Base-by-base conservation (phyloP, 192 early-diverging fungal species). In the Irineochytrium annulatum region DNA sequence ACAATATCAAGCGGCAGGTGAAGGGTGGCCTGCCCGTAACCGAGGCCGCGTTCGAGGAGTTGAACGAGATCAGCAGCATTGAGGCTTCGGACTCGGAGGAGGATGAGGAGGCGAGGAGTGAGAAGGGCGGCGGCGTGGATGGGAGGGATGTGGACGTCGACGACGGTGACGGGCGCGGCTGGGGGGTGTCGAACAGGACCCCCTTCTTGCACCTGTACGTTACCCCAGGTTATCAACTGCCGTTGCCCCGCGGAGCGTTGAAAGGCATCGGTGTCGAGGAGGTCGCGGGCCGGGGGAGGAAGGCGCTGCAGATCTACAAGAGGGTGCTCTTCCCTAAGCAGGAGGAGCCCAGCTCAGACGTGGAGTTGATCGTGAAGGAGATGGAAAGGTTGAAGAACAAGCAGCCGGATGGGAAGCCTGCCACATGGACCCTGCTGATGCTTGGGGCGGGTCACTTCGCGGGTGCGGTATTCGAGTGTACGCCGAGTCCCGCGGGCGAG, bases 1-100 rank as follows among this genome's bases (percentile, higher is more conserved):
- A 99, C 83, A 99, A 99, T 71, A 72, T 98, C 27, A 98, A 98
- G 79, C 87, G 95, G 61, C 95, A 97, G 65, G 11, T 73, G 24
- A 28, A 27, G 8, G 35, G 29, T 14, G 20, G 53, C 28, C 52
- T 52, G 6, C 65, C 78, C 0, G 35, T 80, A 0, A 55, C 69
- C 2, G 63, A 73, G 35, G 62, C 59, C 3, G 70, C 58, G 24
- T 80, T 80, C 65, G 70, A 73, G n/a, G 71, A 70, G 26, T 53
- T 70, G 16, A 53, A 26, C 20, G 68, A 71, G 43, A 49, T 73
- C 34, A 74, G 69, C 69, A 65, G 61, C 30, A 74, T 71, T 27
- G 74, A 75, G n/a, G 64, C 59, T 3, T 63, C 59, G 44, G 67
- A 73, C 35, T 20, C 17, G 16, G 55, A 62, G 20, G 49, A 62